Base-by-base conservation (phyloP, 1,139 yeast genomes). In the Pichia sp. region DNA sequence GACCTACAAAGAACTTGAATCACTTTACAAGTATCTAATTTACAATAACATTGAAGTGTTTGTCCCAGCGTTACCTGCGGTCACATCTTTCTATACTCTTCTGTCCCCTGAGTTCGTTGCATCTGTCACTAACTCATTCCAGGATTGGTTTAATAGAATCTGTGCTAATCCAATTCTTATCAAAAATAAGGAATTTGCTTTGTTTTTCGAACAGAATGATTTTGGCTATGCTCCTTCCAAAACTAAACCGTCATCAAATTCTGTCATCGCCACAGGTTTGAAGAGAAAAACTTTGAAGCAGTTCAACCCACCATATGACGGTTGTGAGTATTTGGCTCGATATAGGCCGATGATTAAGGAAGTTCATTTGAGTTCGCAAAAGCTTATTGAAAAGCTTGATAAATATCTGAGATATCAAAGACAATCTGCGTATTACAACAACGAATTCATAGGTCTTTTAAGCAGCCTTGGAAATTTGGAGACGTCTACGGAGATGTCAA, bases 281-380 rank as follows among this genome's bases (percentile, higher is more conserved):
- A 82, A 85, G 59, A 80, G 99, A 51, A 88, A 87, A 67, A 92
- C 98, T 2, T 77, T 93, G 65, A 93, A 93, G 68, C 99, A 93
- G 68, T 78, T 92, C 54, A 86, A 89, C 32, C 89, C 95, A 1
- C 99, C 99, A 0, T 88, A 85, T 64, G 99, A 93, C 70, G 95
- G 90, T 49, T 85, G 83, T 50, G 77, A 79, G 45, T 95, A 86
- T 57, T 77, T 93, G 58, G 93, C 95, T 1, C 86, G 81, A 52
- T 89, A 92, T 69, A 75, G 99, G 57, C 99, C 99, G 0, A 66
- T 86, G 63, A 84, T 92, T 45, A 93, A 95, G 69, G 79, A 85
- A 13, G 77, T 88, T n/a, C 88, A 90, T 67, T 75, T 84, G 54
- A 71, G 72, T 31, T 73, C 85, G 5, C 82, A 79, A 58, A 85